phyloP scores from a whole-genome alignment of 2,329 filamentous ascomycete species.

The Knoxdaviesia capensis region DNA sequence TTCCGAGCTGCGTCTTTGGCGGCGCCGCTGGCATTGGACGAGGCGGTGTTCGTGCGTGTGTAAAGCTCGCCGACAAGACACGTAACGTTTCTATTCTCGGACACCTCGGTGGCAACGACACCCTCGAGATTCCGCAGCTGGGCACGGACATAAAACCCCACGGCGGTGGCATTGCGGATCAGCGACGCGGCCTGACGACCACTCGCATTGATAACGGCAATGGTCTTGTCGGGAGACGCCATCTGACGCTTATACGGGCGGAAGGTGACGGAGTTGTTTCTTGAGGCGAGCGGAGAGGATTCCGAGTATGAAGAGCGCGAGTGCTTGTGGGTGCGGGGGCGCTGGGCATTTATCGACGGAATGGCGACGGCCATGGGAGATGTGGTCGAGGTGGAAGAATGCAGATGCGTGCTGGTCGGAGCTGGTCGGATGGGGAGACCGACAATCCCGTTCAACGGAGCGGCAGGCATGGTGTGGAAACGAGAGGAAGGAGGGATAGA shows the following conservation, averaged over 20 bases:
- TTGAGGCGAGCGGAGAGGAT: conserved; percentile 32
- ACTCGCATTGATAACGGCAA: conserved; percentile 88
- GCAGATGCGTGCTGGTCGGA: conserved; percentile 9
- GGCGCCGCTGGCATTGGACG: conserved; percentile 11
- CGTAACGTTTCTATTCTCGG: conserved; percentile 55
- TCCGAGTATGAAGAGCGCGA: conserved; percentile 42
- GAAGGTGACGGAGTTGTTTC: conserved; percentile 41
- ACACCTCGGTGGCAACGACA: conserved; percentile 73
- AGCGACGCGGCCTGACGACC: conserved; percentile 91
- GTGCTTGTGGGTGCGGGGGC: conserved; percentile 30
- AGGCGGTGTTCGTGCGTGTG: conserved; percentile 27
- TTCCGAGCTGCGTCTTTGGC: conserved; percentile 47
- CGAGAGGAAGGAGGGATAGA: not conserved
- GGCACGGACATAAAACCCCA: conserved; percentile 83
- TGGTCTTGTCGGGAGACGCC: conserved; percentile 50
- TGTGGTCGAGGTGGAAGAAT: conserved; percentile 4
- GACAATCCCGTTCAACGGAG: conserved; percentile 3
- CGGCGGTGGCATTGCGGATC: conserved; percentile 79
- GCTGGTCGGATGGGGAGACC: conserved; percentile 15
- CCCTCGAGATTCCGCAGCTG: conserved; percentile 78
- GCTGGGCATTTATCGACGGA: not conserved
- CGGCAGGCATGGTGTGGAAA: not conserved
- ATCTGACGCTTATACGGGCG: conserved; percentile 38
- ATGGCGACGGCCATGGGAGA: conserved; percentile 3
- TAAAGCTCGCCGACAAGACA: conserved; percentile 46